Base-by-base conservation (phyloP, 2,329 filamentous ascomycete genomes). In the Niveomyces coronatus region DNA sequence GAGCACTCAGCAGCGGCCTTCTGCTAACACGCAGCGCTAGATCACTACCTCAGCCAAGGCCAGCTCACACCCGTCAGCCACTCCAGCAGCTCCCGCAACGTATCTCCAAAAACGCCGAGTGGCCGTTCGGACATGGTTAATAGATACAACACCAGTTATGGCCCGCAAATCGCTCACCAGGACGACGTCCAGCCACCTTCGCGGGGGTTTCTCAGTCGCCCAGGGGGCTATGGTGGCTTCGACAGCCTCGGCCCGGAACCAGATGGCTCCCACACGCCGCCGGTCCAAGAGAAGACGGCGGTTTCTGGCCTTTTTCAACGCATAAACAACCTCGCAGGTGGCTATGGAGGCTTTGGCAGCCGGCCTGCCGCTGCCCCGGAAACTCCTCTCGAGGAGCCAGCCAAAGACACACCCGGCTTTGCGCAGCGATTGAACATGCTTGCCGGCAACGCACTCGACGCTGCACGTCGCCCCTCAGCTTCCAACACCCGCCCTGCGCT, bases 11-110 rank as follows among this genome's bases (percentile, higher is more conserved):
- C n/a, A n/a, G n/a, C n/a, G n/a, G n/a, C n/a, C n/a, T n/a, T n/a
- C n/a, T n/a, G 20, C 37, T 43, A 37, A 67, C 54, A 18, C 35
- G 13, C 31, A 20, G n/a, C n/a, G 30, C 19, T 44, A 79, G 74
- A 79, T 49, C 65, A 65, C 17, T 79, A 68, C 48, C 52, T 67
- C 43, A 70, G 63, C 27, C 66, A 70, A 35, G 72, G 69, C 37
- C 69, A 80, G 53, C 60, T 80, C 40, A 84, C 79, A 9, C 79
- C 79, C 35, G 63, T 72, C 35, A 84, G 77, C 56, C 69, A 68
- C 40, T 69, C 69, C 16, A 72, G 70, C 47, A 71, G 70, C 35
- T 78, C 76, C 28, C 70, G 67, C 45, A 73, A 70, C 41, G 64
- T 71, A 18, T 85, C 82, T n/a, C 80, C 81, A 7, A 64, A 69